Conservation (phyloP, 2,329 filamentous ascomycete species). For the Cordyceps tenuipes region DNA sequence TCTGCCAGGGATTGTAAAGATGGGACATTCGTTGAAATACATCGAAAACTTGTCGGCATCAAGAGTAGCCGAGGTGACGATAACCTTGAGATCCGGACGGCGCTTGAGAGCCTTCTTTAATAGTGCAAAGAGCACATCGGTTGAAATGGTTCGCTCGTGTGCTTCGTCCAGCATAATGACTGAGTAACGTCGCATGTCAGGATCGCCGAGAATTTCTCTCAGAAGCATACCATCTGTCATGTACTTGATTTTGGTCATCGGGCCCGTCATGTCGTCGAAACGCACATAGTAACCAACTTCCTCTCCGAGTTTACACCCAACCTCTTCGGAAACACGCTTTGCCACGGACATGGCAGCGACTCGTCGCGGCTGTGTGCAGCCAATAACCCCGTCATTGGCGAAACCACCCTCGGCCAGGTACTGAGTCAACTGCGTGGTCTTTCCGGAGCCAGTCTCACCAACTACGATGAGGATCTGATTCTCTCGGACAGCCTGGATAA, state of each 20-base stretch:
- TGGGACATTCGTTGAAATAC: slow-evolving; percentile 93
- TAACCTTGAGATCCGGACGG: slow-evolving; percentile 81
- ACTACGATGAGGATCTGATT: slow-evolving; percentile 95
- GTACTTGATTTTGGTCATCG: slow-evolving; percentile 92
- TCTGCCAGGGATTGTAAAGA: slow-evolving; percentile 91
- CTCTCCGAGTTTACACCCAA: slow-evolving; percentile 80
- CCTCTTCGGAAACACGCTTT: slow-evolving; percentile 92
- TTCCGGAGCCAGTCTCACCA: slow-evolving; percentile 83
- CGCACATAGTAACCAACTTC: slow-evolving; percentile 97
- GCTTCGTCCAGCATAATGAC: slow-evolving; percentile 98
- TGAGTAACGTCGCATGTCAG: slow-evolving; percentile 80
- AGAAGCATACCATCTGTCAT: slow-evolving; percentile 99
- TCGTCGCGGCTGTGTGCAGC: slow-evolving; percentile 93
- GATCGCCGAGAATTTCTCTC: slow-evolving; percentile 87
- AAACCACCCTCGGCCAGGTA: slow-evolving; percentile 92
- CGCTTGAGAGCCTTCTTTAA: slow-evolving; percentile 88
- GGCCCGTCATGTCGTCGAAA: slow-evolving; percentile 88
- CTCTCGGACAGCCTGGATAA: slow-evolving; percentile 76
- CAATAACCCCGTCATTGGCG: slow-evolving; percentile 78
- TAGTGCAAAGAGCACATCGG: slow-evolving; percentile 88
- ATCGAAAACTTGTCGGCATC: slow-evolving; percentile 96
- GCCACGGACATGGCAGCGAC: slow-evolving; percentile 97
- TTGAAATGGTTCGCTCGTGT: slow-evolving; percentile 93
- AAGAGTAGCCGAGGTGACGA: slow-evolving; percentile 91
- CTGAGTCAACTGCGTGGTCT: slow-evolving; percentile 93